phyloP scores from a whole-genome alignment of 2,329 filamentous ascomycete genomes.

The Cytospora schulzeri region DNA sequence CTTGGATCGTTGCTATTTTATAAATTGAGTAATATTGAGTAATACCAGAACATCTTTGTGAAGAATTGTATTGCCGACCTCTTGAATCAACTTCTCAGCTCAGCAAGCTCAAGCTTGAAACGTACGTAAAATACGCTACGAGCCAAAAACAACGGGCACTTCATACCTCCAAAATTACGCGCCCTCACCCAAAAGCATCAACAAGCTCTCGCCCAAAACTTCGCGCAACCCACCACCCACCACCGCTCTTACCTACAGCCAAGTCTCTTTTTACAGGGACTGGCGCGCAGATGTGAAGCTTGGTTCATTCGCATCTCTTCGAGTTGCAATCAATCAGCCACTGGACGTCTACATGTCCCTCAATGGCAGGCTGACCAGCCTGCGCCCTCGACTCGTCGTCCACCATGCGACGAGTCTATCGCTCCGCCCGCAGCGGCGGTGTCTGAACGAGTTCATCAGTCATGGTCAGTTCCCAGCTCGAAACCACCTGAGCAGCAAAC shows the following conservation, averaged over 20 bases:
- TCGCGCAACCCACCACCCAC: not conserved
- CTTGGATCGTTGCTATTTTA: constrained; percentile 7
- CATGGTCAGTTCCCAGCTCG: constrained; percentile 9
- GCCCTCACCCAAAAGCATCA: not conserved
- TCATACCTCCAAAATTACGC: not conserved
- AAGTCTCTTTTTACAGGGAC: not conserved
- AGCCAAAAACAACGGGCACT: not conserved
- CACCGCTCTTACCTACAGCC: not conserved
- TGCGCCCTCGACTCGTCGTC: constrained; percentile 25
- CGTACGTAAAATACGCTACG: constrained; percentile 6
- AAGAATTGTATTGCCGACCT: too few species aligned
- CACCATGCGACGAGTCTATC: constrained; percentile 17
- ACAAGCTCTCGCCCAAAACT: constrained; percentile 3
- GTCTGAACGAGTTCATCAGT: constrained; percentile 27
- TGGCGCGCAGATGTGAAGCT: constrained; percentile 25
- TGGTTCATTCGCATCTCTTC: constrained; percentile 14
- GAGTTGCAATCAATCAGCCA: constrained; percentile 10
- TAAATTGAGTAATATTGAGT: not conserved
- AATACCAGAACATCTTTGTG: not conserved
- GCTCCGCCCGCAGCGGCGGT: constrained; percentile 19
- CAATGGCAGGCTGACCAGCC: constrained; percentile 29
- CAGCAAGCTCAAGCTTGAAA: too few species aligned
- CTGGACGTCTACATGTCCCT: constrained; percentile 27
- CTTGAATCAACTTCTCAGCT: too few species aligned
- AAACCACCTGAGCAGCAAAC: too few species aligned